These are phyloP conservation scores for Fusarium sp. DNA, from an alignment of 2,329 filamentous ascomycete genomes.

Conservation along the genomic window DNA sequence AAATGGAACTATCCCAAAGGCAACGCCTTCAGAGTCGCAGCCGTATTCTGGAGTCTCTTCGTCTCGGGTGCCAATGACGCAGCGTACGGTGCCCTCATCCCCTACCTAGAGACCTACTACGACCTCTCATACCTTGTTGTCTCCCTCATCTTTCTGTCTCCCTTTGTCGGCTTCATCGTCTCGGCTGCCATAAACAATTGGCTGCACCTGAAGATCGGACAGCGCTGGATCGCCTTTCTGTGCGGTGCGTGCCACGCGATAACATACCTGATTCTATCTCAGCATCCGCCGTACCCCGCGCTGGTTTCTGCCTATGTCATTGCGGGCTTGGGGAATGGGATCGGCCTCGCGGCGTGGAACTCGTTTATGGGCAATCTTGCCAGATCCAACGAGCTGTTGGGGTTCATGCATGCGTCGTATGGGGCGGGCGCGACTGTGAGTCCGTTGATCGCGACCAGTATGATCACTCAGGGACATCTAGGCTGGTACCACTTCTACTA, in stretches of 20 bases:
- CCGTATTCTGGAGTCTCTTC: conserved; percentile 71
- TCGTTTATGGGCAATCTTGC: conserved; percentile 76
- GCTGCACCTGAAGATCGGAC: conserved; percentile 50
- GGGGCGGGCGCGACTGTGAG: conserved; percentile 77
- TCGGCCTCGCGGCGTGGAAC: conserved; percentile 72
- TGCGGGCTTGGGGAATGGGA: conserved; percentile 79
- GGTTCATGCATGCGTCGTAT: conserved; percentile 78
- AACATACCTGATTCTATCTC: conserved; percentile 73
- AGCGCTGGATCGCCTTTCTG: conserved; percentile 73
- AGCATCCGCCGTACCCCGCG: conserved; percentile 79
- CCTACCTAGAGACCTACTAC: conserved; percentile 66
- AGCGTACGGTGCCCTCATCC: conserved; percentile 57
- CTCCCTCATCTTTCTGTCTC: conserved; percentile 77
- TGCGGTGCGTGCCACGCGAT: conserved; percentile 72
- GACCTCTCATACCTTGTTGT: conserved; percentile 73
- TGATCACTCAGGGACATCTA: conserved; percentile 74
- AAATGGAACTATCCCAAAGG: conserved; percentile 37
- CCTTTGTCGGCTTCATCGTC: conserved; percentile 74
- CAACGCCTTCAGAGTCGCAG: conserved; percentile 64
- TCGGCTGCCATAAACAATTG: conserved; percentile 74
- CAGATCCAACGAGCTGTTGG: conserved; percentile 78
- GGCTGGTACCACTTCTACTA: conserved; percentile 84
- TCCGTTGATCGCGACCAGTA: conserved; percentile 78
- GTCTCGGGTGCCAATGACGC: conserved; percentile 73
- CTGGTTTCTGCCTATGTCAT: conserved; percentile 77